Evolutionary conservation across 2,329 filamentous ascomycete genomes (phyloP).

Genomic region (Pseudogymnoascus sp.): DNA sequence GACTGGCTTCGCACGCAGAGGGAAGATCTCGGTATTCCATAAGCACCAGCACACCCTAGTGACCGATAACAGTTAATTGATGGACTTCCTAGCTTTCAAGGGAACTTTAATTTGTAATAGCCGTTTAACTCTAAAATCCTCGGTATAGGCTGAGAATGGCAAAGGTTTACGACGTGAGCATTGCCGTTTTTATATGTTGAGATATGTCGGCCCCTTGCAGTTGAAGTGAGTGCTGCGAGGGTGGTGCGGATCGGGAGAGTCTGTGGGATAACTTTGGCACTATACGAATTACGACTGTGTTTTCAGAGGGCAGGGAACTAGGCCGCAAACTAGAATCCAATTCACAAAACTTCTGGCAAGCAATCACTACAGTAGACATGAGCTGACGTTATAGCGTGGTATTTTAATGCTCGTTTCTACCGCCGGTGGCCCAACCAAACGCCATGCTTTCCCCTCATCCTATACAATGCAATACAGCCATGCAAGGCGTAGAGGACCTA

Average conservation of each 20-base stretch:
- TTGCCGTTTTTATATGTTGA: too few relatives aligned
- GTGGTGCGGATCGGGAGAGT: too few relatives aligned
- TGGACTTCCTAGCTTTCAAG: too few relatives aligned
- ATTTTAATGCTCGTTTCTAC: constrained; percentile 9
- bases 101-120: too few relatives aligned
- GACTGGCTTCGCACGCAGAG: background rate
- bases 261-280: background rate
- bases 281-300: background rate
- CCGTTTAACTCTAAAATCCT: too few relatives aligned
- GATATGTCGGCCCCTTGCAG: too few relatives aligned
- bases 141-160: too few relatives aligned
- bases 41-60: background rate
- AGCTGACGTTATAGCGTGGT: constrained; percentile 8
- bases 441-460: constrained; percentile 29
- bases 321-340: background rate
- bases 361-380: background rate
- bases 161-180: too few relatives aligned
- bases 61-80: background rate
- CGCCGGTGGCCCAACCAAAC: constrained; percentile 19
- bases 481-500: constrained; percentile 22
- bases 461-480: constrained; percentile 26
- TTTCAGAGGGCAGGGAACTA: background rate
- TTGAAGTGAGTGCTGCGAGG: too few relatives aligned
- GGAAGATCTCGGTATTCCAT: background rate
- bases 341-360: background rate